A percentile compares a stretch with the other conserved stretches of the same genome.
Evolutionary conservation across 129 eudicot species (phyloP).

Genomic region (Artemisia tridentata): DNA sequence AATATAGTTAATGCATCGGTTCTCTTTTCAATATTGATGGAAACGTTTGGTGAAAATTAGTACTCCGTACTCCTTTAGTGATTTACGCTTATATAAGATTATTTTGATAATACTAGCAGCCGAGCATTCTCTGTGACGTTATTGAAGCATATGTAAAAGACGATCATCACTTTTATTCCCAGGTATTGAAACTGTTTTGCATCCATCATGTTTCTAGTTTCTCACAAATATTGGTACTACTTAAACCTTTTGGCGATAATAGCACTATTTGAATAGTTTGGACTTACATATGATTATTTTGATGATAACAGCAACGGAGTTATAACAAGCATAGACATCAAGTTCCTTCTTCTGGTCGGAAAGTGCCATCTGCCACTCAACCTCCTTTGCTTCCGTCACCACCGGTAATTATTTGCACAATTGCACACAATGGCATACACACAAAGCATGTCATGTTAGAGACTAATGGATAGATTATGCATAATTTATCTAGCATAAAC

Average conservation of each 20-base stretch:
- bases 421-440: conserved; percentile 17
- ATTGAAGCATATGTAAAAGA: conserved; percentile 25
- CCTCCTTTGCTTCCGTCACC: conserved; percentile 35
- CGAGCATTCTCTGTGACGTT: conserved; percentile 3
- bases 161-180: conserved; percentile 15
- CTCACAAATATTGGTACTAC: neutral
- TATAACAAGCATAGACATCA: conserved; percentile 27
- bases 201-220: neutral
- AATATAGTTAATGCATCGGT: neutral
- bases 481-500: conserved; percentile 4
- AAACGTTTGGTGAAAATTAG: neutral
- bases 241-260: neutral
- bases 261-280: neutral
- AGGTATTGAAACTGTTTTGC: conserved; percentile 25
- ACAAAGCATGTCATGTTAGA: conserved; percentile 13
- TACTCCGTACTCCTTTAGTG: neutral
- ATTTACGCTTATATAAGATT: neutral
- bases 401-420: conserved; percentile 28
- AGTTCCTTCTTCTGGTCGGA: conserved; percentile 16
- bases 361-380: conserved; percentile 11
- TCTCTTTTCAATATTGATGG: neutral
- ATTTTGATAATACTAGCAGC: conserved; percentile 1
- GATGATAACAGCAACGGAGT: conserved; percentile 22
- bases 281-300: neutral
- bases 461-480: conserved; percentile 22